A percentile compares a stretch with the other conserved stretches of the same genome.
These are phyloP conservation scores for Talaromyces sp. DNA, from an alignment of 2,329 filamentous ascomycete species.

Conservation along the genomic window DNA sequence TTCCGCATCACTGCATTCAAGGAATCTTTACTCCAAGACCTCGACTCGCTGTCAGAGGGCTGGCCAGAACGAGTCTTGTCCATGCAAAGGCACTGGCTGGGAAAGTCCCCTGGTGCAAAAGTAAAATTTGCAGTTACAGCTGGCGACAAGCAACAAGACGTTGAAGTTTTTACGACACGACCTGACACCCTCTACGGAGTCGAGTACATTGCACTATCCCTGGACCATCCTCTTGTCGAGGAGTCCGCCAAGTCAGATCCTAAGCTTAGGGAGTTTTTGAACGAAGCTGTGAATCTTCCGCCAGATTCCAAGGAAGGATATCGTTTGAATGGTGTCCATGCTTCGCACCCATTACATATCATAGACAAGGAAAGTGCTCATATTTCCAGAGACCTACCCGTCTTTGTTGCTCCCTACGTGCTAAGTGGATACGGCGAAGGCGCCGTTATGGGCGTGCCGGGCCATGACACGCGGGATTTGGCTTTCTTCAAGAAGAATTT, in stretches of 20 bases:
- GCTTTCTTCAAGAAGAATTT: conserved; percentile 74
- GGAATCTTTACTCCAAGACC: conserved; percentile 65
- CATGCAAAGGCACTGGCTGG: conserved; percentile 87
- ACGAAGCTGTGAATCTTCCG: conserved; percentile 51
- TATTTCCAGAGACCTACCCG: conserved; percentile 52
- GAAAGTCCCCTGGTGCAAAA: conserved; percentile 68
- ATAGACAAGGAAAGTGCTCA: conserved; percentile 48
- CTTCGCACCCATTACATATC: conserved; percentile 60
- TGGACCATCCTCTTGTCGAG: conserved; percentile 65
- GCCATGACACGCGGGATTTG: conserved; percentile 73
- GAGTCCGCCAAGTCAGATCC: conserved; percentile 56
- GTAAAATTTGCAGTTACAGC: conserved; percentile 63
- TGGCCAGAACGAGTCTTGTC: conserved; percentile 81
- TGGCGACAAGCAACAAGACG: conserved; percentile 33
- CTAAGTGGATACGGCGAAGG: conserved; percentile 81
- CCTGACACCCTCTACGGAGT: conserved; percentile 84
- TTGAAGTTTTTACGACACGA: conserved; percentile 78
- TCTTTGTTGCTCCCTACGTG: conserved; percentile 82
- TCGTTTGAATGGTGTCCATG: conserved; percentile 57
- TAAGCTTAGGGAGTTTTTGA: conserved; percentile 64
- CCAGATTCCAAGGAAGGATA: conserved; percentile 61
- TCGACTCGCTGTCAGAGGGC: conserved; percentile 60
- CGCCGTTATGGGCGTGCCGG: conserved; percentile 88
- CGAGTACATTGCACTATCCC: conserved; percentile 75
- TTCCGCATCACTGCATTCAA: conserved; percentile 77